Evolutionary conservation across 371 early-diverging fungal species (phyloP), one percentile per base, ranked within the genome.

Genomic region (Circinella minor): DNA sequence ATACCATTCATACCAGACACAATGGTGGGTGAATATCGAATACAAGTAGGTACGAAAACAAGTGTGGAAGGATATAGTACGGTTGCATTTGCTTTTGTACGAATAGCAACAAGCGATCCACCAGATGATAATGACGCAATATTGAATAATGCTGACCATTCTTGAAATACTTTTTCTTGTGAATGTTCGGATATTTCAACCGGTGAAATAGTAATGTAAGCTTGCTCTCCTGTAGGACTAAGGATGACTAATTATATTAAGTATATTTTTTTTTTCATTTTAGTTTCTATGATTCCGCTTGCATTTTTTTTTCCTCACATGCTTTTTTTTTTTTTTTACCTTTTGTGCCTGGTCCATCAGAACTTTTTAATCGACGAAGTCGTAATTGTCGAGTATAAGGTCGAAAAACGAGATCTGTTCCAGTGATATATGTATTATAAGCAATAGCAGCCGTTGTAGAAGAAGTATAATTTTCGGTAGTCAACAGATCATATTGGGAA

Each of bases 381-480:
- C 76, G 67, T 54, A 81, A 72, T 47, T 78, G 77, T 17, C 77
- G 76, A 27, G 78, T 71, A 69, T 74, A 71, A 14, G 81, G 80
- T 62, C 81, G 84, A 62, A 83, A 77, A 3, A 83, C 71, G 7
- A 83, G 63, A 57, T 81, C 80, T 34, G 80, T 81, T 13, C 72
- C 76, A 4, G 74, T 78, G 38, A 83, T 54, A 67, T 83, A 83
- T 18, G 79, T 65, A 63, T 76, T 81, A 43, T 79, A 83, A 3
- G 77, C 74, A 61, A 57, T 13, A 7, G 57, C 57, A 5, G 57
- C 34, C 7, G 36, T 57, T 0, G 57, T 57, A 14, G 57, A 57
- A 10, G 57, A 11, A n/a, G 34, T 57, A 4, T 57, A 57, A 34
- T 57, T 57, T 57, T 57, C 57, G 14, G 10, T 57, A 3, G 57